These are phyloP conservation scores for Ceratorhiza oryzae-sativae DNA, from an alignment of 1,284 basidiomycete genomes.

Conservation along the genomic window DNA sequence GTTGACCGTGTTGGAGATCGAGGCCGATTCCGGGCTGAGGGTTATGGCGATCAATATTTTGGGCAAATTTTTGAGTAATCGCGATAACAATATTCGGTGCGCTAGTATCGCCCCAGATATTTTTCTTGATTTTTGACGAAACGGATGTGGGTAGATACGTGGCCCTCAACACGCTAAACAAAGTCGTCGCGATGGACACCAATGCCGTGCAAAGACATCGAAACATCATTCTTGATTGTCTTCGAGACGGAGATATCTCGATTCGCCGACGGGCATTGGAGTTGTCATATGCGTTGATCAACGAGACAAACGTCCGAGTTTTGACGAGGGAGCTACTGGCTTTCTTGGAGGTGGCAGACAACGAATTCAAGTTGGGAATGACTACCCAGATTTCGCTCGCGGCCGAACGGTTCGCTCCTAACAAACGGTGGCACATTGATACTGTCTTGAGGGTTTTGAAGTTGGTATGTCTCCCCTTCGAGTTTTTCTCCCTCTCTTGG, in stretches of 20 bases:
- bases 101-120: slow-evolving; percentile 47
- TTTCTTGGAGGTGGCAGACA: slow-evolving; percentile 98
- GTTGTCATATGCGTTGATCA: slow-evolving; percentile 96
- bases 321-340: slow-evolving; percentile 92
- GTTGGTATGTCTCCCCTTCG: slow-evolving; percentile 59
- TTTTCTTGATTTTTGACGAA: slow-evolving; percentile 4
- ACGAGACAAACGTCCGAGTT: slow-evolving; percentile 92
- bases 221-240: slow-evolving; percentile 97
- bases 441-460: slow-evolving; percentile 93
- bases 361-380: slow-evolving; percentile 98
- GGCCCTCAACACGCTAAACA: slow-evolving; percentile 97
- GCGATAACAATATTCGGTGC: slow-evolving; percentile 98
- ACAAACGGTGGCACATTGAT: slow-evolving; percentile 99
- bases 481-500: neutral
- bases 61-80: slow-evolving; percentile 97
- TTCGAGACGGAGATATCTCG: slow-evolving; percentile 98
- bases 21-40: slow-evolving; percentile 92
- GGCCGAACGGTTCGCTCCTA: slow-evolving; percentile 96
- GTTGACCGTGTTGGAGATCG: slow-evolving; percentile 96
- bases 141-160: slow-evolving; percentile 75
- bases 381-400: slow-evolving; percentile 97
- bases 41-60: slow-evolving; percentile 99
- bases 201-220: slow-evolving; percentile 98
- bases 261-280: slow-evolving; percentile 96
- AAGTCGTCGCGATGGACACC: slow-evolving; percentile 97